These are phyloP conservation scores for Tetrapisispora phaffii DNA, from an alignment of 805 yeast genomes.

Conservation along the genomic window DNA sequence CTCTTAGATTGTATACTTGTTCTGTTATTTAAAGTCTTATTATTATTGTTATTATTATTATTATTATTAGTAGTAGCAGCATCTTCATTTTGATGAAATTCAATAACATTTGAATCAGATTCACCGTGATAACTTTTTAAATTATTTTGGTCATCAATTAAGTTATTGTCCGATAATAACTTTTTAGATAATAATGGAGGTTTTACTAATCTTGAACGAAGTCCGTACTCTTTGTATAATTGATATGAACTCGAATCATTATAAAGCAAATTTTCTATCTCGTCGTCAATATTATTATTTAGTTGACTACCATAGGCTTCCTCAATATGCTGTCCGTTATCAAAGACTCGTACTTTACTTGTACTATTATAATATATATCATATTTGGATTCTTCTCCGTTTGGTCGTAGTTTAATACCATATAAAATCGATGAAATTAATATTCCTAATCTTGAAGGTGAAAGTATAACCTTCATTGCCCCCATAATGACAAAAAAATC, in stretches of 20 bases:
- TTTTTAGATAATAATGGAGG: conserved; percentile 1
- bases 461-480: conserved; percentile 5
- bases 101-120: no score
- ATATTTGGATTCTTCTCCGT: background rate
- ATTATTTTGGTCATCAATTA: no score
- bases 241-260: background rate
- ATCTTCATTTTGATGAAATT: background rate
- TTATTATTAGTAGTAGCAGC: background rate
- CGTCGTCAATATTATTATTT: background rate
- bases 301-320: background rate
- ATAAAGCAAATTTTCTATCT: background rate
- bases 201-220: conserved; percentile 1
- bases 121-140: no score
- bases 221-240: conserved; percentile 1
- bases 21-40: background rate
- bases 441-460: conserved; percentile 22
- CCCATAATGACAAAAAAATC: background rate
- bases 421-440: conserved; percentile 21
- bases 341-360: background rate
- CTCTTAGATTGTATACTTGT: background rate
- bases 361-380: background rate
- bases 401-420: conserved; percentile 7
- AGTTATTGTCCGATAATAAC: background rate
- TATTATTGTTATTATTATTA: background rate
- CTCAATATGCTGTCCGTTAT: background rate